A percentile compares a stretch with the other conserved stretches of the same genome.
These are phyloP conservation scores for Bipolaris zeicola DNA, from an alignment of 2,329 filamentous ascomycete species.

Conservation along the genomic window DNA sequence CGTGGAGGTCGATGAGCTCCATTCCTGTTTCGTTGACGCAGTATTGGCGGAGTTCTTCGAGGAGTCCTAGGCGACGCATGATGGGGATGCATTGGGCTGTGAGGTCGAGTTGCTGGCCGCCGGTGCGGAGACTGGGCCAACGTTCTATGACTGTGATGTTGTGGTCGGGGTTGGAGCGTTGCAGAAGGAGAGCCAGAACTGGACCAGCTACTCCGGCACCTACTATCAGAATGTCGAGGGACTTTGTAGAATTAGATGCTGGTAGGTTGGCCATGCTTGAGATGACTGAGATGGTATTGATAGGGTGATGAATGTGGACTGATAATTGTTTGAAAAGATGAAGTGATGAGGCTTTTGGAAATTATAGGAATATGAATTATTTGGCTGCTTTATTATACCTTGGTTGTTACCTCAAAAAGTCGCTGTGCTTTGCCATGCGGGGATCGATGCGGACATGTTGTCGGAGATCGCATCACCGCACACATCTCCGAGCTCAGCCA, in stretches of 20 bases:
- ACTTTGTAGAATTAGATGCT: background rate
- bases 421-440: background rate
- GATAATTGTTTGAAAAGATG: no score
- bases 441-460: background rate
- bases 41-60: slow-evolving; percentile 39
- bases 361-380: background rate
- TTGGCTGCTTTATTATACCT: background rate
- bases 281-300: background rate
- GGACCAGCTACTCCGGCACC: slow-evolving; percentile 38
- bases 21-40: slow-evolving; percentile 49
- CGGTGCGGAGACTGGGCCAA: slow-evolving; percentile 49
- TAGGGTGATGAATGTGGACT: background rate
- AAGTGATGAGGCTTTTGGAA: background rate
- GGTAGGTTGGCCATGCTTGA: background rate
- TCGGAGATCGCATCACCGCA: slow-evolving; percentile 3
- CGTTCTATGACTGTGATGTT: slow-evolving; percentile 53
- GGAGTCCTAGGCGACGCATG: slow-evolving; percentile 49
- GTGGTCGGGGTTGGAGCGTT: slow-evolving; percentile 46
- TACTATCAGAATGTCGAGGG: slow-evolving; percentile 36
- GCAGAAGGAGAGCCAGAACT: slow-evolving; percentile 59
- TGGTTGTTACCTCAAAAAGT: background rate
- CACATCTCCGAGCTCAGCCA: background rate
- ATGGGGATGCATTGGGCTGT: slow-evolving; percentile 51
- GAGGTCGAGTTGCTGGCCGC: slow-evolving; percentile 56
- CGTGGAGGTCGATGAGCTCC: slow-evolving; percentile 38